These are phyloP conservation scores for Schwanniomyces etchellsii DNA, from an alignment of 1,139 yeast genomes.

Conservation along the genomic window DNA sequence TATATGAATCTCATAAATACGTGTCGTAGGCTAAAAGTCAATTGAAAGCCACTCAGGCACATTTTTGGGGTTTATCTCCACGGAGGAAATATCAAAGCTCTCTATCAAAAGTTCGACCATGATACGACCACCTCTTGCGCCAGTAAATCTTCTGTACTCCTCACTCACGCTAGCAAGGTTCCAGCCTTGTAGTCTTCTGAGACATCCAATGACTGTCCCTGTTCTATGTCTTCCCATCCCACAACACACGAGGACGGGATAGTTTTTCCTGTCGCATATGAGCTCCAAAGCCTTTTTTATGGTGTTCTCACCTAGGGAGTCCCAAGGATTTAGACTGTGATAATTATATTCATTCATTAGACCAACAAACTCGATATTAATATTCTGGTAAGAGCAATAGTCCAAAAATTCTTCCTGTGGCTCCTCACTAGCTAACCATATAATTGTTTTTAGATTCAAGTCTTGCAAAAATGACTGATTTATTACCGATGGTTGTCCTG, in stretches of 20 bases:
- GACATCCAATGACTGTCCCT: slow-evolving; percentile 92
- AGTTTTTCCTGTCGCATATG: slow-evolving; percentile 63
- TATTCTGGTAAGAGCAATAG: slow-evolving; percentile 68
- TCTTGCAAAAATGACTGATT: slow-evolving; percentile 81
- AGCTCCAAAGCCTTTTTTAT: slow-evolving; percentile 75
- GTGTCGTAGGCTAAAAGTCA: too few relatives aligned
- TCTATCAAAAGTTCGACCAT: slow-evolving; percentile 88
- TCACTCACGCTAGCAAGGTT: slow-evolving; percentile 89
- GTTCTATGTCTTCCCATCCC: slow-evolving; percentile 98
- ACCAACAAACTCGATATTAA: slow-evolving; percentile 60
- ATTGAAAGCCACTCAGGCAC: slow-evolving; percentile 43
- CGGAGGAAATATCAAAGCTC: slow-evolving; percentile 60
- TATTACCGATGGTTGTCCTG: slow-evolving; percentile 96
- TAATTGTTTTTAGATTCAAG: slow-evolving; percentile 68
- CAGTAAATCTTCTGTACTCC: slow-evolving; percentile 90
- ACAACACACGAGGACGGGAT: slow-evolving; percentile 87
- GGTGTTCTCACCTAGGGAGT: slow-evolving; percentile 81
- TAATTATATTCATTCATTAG: slow-evolving; percentile 52
- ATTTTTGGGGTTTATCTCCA: slow-evolving; percentile 41
- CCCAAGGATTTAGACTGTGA: slow-evolving; percentile 73
- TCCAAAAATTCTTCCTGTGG: slow-evolving; percentile 84
- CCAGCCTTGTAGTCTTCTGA: slow-evolving; percentile 91
- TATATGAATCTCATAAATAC: too few relatives aligned
- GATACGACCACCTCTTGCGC: slow-evolving; percentile 86
- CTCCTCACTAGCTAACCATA: slow-evolving; percentile 95